Evolutionary conservation across 1,139 yeast species (phyloP), one percentile per base, ranked within the genome.

Genomic region (Protomyces gravidus): DNA sequence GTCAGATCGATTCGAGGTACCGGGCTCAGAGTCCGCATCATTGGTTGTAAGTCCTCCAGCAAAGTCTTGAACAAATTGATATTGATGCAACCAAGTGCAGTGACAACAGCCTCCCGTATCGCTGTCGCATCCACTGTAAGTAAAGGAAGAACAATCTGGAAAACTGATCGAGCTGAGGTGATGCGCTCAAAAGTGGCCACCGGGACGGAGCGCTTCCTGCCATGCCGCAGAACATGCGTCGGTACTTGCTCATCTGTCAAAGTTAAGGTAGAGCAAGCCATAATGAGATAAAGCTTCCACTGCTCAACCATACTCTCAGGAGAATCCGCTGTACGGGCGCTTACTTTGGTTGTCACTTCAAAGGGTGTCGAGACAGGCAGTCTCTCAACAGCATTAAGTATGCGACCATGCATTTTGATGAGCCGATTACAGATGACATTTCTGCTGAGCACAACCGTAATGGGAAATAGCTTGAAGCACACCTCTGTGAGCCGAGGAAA

Each of bases 381-480:
- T 48, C 45, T 46, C 51, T 53, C 62, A 19, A 82, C 83, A 1
- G 89, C 81, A 57, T 83, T 80, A 15, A 81, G 83, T 42, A 83
- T 76, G 7, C 90, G 80, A 17, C 82, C 80, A 70, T 90, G 95
- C 79, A 92, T 82, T 67, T 89, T 96, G 5, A 90, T 95, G 63
- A 94, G 73, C 55, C 97, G 73, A 11, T 87, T 86, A 72, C 97
- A 90, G 13, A 94, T 94, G 64, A 87, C 84, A n/a, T 95, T 86
- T 15, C 99, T 81, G 65, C 96, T 89, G 63, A 92, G 77, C 0
- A 97, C 98, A 69, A 92, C 89, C 0, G 96, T 94, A 70, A 92
- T 85, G 0, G 98, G 97, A 68, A 95, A 90, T 58, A 78, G 79
- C 62, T 84, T 89, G 66, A 88, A 89, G 64, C 94, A 82, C 1